phyloP scores from a whole-genome alignment of 176 grass and related monocot genomes.

The Tuctoria greenei region DNA sequence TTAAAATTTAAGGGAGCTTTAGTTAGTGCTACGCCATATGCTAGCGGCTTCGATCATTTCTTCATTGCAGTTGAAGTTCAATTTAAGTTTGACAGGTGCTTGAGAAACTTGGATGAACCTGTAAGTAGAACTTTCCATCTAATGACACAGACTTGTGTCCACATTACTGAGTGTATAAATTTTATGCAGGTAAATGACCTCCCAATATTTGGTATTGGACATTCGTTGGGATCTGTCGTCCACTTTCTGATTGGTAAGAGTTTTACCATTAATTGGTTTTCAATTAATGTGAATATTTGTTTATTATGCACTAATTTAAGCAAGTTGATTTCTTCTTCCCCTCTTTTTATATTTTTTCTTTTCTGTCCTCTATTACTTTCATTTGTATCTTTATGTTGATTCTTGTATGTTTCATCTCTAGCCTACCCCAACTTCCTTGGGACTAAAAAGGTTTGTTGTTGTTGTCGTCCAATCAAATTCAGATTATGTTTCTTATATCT shows the following conservation, averaged over 20 bases:
- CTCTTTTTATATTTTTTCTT: no score
- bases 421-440: no score
- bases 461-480: not conserved
- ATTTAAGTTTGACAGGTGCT: slow-evolving; percentile 93
- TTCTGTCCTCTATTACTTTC: no score
- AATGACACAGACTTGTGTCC: not conserved
- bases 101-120: slow-evolving; percentile 70
- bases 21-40: slow-evolving; percentile 85
- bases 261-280: slow-evolving; percentile 7
- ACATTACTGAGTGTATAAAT: slow-evolving; percentile 21
- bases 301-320: not conserved
- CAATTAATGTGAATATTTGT: slow-evolving; percentile 8
- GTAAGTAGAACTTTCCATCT: slow-evolving; percentile 48
- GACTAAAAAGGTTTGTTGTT: not conserved
- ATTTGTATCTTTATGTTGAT: no score
- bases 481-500: slow-evolving; percentile 1
- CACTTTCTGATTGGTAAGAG: slow-evolving; percentile 84
- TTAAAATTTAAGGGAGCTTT: slow-evolving; percentile 69
- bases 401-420: no score
- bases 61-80: slow-evolving; percentile 88
- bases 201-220: slow-evolving; percentile 90
- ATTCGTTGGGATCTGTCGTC: slow-evolving; percentile 86
- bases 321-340: no score
- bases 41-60: slow-evolving; percentile 97
- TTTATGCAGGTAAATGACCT: slow-evolving; percentile 71